Percentiles rank a stretch among this genome's conserved stretches.
phyloP scores from a whole-genome alignment of 2,329 filamentous ascomycete species.

The Septoria linicola region DNA sequence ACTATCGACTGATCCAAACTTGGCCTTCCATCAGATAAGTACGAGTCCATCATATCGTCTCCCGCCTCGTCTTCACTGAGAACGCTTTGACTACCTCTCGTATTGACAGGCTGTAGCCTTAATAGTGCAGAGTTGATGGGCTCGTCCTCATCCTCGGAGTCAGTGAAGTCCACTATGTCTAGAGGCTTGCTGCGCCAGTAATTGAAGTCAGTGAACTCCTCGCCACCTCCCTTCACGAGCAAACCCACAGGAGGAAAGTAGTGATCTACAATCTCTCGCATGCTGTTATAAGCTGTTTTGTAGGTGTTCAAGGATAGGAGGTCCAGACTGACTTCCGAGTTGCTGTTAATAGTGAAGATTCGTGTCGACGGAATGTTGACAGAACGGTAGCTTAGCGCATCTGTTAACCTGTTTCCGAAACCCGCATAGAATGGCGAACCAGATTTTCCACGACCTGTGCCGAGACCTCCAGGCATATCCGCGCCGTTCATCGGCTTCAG shows the following conservation, averaged over 20 bases:
- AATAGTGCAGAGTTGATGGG: conserved; percentile 20
- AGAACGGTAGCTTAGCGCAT: conserved; percentile 91
- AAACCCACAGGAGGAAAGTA: conserved; percentile 93
- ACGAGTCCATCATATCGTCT: conserved; percentile 25
- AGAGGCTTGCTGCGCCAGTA: conserved; percentile 89
- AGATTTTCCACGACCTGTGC: conserved; percentile 30
- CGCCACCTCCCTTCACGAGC: conserved; percentile 82
- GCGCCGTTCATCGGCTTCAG: conserved; percentile 24
- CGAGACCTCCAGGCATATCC: conserved; percentile 18
- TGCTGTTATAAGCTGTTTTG: conserved; percentile 94
- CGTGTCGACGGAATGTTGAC: conserved; percentile 92
- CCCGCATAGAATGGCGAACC: conserved; percentile 85
- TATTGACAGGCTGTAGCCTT: conserved; percentile 16
- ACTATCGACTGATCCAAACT: conserved; percentile 27
- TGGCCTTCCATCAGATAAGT: conserved; percentile 19
- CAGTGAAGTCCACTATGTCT: conserved; percentile 84
- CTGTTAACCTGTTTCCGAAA: conserved; percentile 93
- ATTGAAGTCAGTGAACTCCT: conserved; percentile 94
- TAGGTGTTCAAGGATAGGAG: conserved; percentile 88
- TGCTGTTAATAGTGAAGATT: conserved; percentile 98
- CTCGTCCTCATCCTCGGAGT: conserved; percentile 65
- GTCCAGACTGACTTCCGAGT: conserved; percentile 91
- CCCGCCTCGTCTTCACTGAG: conserved; percentile 38
- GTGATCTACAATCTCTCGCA: conserved; percentile 95
- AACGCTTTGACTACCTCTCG: conserved; percentile 24